Percentiles rank a stretch among this genome's conserved stretches.
Evolutionary conservation across 2,329 filamentous ascomycete genomes (phyloP).

Genomic region (Scleromitrula shiraiana): DNA sequence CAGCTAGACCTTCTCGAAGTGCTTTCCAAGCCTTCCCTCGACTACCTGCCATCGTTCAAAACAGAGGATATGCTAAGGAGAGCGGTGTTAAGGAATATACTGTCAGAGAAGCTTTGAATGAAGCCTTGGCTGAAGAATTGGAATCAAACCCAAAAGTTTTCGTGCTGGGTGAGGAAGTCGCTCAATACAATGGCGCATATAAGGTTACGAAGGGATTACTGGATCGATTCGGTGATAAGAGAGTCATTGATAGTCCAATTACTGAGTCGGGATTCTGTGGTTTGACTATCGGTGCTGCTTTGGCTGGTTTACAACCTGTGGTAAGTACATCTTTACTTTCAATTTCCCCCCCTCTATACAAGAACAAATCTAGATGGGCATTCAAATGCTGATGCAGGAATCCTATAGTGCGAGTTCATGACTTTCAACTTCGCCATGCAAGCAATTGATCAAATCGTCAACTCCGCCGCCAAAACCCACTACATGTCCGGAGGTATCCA

Average conservation of each 20-base stretch:
- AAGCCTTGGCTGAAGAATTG: slow-evolving; percentile 95
- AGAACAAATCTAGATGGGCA: not conserved
- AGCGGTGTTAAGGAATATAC: slow-evolving; percentile 80
- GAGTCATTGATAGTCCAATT: slow-evolving; percentile 97
- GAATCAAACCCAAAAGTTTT: slow-evolving; percentile 93
- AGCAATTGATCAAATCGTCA: slow-evolving; percentile 98
- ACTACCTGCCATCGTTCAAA: slow-evolving; percentile 27
- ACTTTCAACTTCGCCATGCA: slow-evolving; percentile 99
- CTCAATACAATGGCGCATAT: slow-evolving; percentile 99
- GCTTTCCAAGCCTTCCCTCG: slow-evolving; percentile 39
- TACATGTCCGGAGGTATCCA: slow-evolving; percentile 99
- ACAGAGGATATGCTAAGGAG: slow-evolving; percentile 29
- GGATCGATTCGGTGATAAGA: slow-evolving; percentile 94
- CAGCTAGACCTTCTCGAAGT: slow-evolving; percentile 40
- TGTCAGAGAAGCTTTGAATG: slow-evolving; percentile 93
- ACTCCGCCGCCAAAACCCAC: slow-evolving; percentile 97
- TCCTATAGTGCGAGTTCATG: slow-evolving; percentile 90
- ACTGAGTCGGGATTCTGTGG: slow-evolving; percentile 94
- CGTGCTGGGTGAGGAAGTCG: slow-evolving; percentile 93
- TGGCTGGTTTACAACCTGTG: slow-evolving; percentile 88
- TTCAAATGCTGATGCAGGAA: not conserved
- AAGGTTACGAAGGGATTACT: slow-evolving; percentile 98
- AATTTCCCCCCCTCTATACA: slow-evolving; percentile 1
- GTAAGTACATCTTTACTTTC: slow-evolving; percentile 47
- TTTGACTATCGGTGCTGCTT: slow-evolving; percentile 87